phyloP scores from a whole-genome alignment of 768 basidiomycete species.

The Macrolepiota dolichaula region DNA sequence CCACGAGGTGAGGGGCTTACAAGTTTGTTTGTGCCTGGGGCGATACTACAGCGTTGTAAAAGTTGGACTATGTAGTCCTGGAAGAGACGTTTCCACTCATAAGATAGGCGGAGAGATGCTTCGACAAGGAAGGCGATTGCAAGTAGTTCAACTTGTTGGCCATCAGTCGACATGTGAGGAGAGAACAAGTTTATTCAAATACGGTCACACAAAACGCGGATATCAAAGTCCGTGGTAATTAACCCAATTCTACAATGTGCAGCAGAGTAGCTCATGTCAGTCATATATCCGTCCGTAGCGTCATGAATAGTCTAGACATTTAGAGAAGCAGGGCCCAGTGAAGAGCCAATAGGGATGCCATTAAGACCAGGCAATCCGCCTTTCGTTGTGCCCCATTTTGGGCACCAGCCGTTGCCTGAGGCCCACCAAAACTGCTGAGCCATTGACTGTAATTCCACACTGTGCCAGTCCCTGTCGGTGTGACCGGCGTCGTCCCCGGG shows the following conservation, averaged over 20 bases:
- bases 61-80: constrained; percentile 47
- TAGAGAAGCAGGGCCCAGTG: background rate
- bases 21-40: constrained; percentile 25
- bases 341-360: background rate
- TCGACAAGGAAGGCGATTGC: constrained; percentile 62
- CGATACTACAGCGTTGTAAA: constrained; percentile 48
- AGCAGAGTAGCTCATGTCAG: background rate
- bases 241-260: background rate
- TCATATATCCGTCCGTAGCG: background rate
- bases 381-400: background rate
- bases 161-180: constrained; percentile 20
- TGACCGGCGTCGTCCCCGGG: constrained; percentile 24
- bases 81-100: constrained; percentile 49
- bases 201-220: constrained; percentile 4
- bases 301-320: background rate
- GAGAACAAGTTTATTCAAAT: background rate
- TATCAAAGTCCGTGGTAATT: background rate
- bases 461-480: constrained; percentile 27
- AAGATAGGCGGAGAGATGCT: constrained; percentile 49
- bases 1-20: constrained; percentile 22
- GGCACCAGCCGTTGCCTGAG: constrained; percentile 4
- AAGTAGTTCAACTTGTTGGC: constrained; percentile 19
- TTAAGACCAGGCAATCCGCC: background rate
- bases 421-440: constrained; percentile 3
- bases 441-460: constrained; percentile 18